These are phyloP conservation scores for Trypanosoma boissoni DNA, from an alignment of 208 protist species.

Conservation along the genomic window DNA sequence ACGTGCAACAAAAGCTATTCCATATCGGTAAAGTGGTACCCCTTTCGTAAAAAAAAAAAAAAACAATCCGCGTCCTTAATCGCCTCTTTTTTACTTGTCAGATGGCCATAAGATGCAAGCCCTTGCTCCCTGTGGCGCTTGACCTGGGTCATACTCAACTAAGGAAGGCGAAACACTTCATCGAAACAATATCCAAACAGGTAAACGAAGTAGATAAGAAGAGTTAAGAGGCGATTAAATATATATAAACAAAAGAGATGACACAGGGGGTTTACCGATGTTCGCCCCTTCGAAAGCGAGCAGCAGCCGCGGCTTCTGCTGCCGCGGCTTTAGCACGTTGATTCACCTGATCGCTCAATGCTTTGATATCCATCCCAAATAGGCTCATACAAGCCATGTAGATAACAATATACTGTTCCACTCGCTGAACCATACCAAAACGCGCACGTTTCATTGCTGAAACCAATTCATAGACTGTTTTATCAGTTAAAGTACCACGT, in stretches of 20 bases:
- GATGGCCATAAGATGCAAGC: too few species aligned
- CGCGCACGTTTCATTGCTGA: conserved; percentile 50
- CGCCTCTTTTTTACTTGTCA: too few species aligned
- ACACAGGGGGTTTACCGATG: not conserved
- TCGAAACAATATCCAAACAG: too few species aligned
- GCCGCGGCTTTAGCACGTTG: not conserved
- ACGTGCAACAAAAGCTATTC: too few species aligned
- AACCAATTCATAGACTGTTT: conserved; percentile 43
- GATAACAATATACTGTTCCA: conserved; percentile 87
- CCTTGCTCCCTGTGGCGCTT: too few species aligned
- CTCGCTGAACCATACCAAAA: conserved; percentile 79
- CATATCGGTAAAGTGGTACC: too few species aligned
- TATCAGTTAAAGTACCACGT: conserved; percentile 26
- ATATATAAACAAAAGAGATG: not conserved
- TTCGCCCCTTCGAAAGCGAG: not conserved
- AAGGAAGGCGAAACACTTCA: too few species aligned
- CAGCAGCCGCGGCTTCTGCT: not conserved
- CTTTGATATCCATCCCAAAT: conserved; percentile 24
- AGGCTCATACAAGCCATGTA: conserved; percentile 60
- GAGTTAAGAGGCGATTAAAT: too few species aligned
- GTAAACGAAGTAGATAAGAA: too few species aligned
- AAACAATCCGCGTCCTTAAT: too few species aligned
- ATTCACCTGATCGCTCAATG: conserved; percentile 10
- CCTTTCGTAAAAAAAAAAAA: too few species aligned
- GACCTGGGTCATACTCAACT: too few species aligned